Percentiles rank a stretch among this genome's conserved stretches.
phyloP scores from a whole-genome alignment of 371 early-diverging fungal species.

The Homolaphlyctis polyrhiza region DNA sequence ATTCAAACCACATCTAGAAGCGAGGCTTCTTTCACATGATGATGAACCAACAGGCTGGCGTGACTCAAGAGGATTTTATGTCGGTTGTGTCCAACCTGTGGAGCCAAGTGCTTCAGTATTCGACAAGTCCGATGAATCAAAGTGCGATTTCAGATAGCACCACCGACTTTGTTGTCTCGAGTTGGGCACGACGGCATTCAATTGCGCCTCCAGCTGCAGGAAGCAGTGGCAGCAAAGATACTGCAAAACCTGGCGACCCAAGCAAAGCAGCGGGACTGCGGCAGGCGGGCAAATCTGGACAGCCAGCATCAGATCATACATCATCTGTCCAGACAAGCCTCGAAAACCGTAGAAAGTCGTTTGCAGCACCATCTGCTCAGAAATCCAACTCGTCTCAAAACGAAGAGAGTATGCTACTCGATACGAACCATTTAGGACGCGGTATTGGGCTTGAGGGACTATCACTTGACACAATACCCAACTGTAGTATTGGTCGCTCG shows the following conservation, averaged over 20 bases:
- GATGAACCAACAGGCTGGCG: not conserved
- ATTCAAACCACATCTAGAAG: not conserved
- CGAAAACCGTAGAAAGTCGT: no score
- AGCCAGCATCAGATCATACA: no score
- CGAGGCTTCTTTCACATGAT: not conserved
- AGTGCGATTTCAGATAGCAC: slow-evolving; percentile 8
- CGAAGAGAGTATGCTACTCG: not conserved
- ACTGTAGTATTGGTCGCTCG: slow-evolving; percentile 22
- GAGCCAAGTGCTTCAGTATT: not conserved
- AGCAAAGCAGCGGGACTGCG: no score
- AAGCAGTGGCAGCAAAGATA: no score
- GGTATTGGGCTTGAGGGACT: slow-evolving; percentile 34
- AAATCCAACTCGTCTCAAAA: no score
- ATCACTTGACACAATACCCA: slow-evolving; percentile 37
- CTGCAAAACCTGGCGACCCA: no score
- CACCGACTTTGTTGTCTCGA: not conserved
- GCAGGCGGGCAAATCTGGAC: no score
- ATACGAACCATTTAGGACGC: slow-evolving; percentile 8
- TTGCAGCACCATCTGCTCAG: no score
- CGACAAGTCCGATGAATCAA: not conserved
- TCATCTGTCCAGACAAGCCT: no score
- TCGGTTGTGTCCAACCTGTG: not conserved
- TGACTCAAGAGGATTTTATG: not conserved
- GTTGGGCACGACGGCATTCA: not conserved
- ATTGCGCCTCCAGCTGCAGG: no score